Conservation (phyloP, 371 early-diverging fungal genomes). For the Furculomyces boomerangus region DNA sequence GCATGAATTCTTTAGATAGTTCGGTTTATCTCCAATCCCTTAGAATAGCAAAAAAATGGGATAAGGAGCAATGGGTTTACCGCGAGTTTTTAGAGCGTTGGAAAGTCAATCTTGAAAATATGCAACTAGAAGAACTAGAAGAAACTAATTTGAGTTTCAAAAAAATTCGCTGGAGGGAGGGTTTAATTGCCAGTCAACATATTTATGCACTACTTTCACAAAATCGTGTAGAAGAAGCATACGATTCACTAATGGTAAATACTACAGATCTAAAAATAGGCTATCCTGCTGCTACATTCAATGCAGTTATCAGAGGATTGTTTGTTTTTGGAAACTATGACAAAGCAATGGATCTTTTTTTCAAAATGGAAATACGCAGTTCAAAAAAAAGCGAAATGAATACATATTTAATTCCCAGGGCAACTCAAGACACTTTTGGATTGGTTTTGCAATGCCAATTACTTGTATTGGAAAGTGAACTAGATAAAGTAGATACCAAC, state of each 20-base stretch:
- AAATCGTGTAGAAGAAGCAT: neutral
- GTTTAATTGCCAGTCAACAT: neutral
- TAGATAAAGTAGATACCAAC: too few species aligned
- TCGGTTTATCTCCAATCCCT: neutral
- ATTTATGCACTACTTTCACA: neutral
- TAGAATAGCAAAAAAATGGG: neutral
- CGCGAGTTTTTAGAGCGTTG: neutral
- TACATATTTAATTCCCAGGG: neutral
- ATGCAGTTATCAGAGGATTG: neutral
- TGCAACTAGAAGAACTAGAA: neutral
- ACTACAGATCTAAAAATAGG: neutral
- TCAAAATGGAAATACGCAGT: neutral
- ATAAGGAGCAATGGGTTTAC: conserved; percentile 2
- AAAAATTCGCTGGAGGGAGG: neutral
- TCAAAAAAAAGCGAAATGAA: neutral
- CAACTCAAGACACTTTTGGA: neutral
- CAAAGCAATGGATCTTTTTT: neutral
- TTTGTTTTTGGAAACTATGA: neutral
- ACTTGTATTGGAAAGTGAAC: too few species aligned
- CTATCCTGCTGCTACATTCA: neutral
- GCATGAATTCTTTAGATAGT: neutral
- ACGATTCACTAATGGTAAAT: neutral
- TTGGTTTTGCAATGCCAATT: neutral
- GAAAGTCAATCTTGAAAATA: neutral
- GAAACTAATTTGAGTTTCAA: neutral